Evolutionary conservation across 306 rosid species (phyloP).

Genomic region (Begonia loranthoides): DNA sequence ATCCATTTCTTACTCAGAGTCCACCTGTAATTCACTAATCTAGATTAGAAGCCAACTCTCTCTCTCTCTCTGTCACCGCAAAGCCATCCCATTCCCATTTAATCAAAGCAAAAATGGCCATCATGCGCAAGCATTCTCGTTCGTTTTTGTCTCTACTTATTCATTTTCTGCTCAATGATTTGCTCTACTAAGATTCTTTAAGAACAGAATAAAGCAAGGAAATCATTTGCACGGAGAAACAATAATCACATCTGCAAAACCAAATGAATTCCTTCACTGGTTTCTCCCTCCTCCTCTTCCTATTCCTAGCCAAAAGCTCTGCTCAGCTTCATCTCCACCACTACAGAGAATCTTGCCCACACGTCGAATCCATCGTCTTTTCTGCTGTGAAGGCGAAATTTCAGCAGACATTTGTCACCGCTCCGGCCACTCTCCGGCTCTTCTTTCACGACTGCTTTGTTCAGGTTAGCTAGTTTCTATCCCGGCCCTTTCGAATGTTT

Average conservation of each 20-base stretch:
- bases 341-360: constrained; percentile 54
- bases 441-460: constrained; percentile 89
- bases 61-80: neutral
- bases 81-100: neutral
- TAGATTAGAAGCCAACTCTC: neutral
- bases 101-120: neutral
- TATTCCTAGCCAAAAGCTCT: constrained; percentile 11
- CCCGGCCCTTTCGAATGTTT: neutral
- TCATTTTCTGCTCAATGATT: neutral
- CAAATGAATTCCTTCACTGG: constrained; percentile 22
- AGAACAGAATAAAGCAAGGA: neutral
- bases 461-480: constrained; percentile 21
- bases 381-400: constrained; percentile 44
- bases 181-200: neutral
- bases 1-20: neutral
- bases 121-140: neutral
- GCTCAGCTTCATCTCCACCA: constrained; percentile 34
- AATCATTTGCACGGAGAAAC: neutral
- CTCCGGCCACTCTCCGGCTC: constrained; percentile 77
- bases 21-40: neutral
- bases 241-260: neutral
- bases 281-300: constrained; percentile 20
- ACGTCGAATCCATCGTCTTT: constrained; percentile 56
- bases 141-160: neutral
- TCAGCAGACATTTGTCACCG: constrained; percentile 54